A percentile compares a stretch with the other conserved stretches of the same genome.
phyloP scores from a whole-genome alignment of 1,284 basidiomycete genomes.

The Apiotrichum laibachii region DNA sequence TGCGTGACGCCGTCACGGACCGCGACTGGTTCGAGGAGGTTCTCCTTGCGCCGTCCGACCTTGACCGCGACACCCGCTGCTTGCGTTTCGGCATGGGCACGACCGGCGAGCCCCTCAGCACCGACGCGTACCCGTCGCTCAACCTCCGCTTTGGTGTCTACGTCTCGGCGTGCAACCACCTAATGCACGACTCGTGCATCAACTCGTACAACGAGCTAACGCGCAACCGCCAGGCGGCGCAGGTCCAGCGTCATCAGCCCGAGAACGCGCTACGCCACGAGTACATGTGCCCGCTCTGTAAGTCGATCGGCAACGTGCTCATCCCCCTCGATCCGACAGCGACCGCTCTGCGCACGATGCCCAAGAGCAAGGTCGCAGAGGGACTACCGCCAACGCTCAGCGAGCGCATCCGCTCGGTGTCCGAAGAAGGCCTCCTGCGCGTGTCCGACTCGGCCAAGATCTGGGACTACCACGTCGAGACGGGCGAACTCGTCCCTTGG shows the following conservation, averaged over 20 bases:
- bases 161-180: conserved; percentile 87
- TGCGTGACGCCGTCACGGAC: conserved; percentile 75
- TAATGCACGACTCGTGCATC: conserved; percentile 97
- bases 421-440: conserved; percentile 42
- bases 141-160: conserved; percentile 80
- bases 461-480: conserved; percentile 50
- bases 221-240: conserved; percentile 80
- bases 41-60: conserved; percentile 61
- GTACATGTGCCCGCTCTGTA: conserved; percentile 97
- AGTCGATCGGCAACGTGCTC: conserved; percentile 91
- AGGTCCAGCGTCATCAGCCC: conserved; percentile 90
- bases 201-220: conserved; percentile 84
- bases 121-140: conserved; percentile 63
- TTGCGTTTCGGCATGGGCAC: conserved; percentile 35
- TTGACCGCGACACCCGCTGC: conserved; percentile 59
- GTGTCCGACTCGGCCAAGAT: conserved; percentile 47
- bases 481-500: conserved; percentile 49
- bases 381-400: conserved; percentile 30
- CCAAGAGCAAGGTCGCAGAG: conserved; percentile 19
- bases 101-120: conserved; percentile 39
- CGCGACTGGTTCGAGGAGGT: conserved; percentile 70
- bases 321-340: conserved; percentile 65
- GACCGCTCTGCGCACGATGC: conserved; percentile 20
- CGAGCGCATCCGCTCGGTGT: conserved; percentile 46
- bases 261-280: conserved; percentile 89